These are phyloP conservation scores for Fusarium tricinctum DNA, from an alignment of 2,329 filamentous ascomycete species.

Conservation along the genomic window DNA sequence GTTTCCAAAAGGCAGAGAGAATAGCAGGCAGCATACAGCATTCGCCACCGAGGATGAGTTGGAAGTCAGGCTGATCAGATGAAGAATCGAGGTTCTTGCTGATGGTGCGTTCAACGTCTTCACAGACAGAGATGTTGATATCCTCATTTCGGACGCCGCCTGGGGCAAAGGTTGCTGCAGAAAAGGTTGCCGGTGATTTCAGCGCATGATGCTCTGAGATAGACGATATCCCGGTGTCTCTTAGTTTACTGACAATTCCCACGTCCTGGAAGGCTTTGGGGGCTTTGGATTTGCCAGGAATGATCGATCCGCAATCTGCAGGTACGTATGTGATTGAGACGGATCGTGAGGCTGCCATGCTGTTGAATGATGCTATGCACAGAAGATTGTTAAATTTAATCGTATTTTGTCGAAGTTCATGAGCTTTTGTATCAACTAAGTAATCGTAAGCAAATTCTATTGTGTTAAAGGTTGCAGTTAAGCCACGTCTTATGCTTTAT, in stretches of 20 bases:
- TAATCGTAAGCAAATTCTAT: background rate
- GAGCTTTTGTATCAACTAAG: background rate
- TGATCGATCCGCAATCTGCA: slow-evolving; percentile 41
- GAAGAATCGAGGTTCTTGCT: background rate
- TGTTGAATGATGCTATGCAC: too few species aligned
- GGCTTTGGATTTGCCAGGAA: slow-evolving; percentile 46
- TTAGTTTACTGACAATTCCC: slow-evolving; percentile 9
- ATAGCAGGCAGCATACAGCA: slow-evolving; percentile 41
- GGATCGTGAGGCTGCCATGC: slow-evolving; percentile 23
- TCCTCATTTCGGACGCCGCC: slow-evolving; percentile 34
- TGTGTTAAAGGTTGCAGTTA: background rate
- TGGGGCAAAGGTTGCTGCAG: slow-evolving; percentile 6
- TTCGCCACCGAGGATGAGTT: slow-evolving; percentile 40
- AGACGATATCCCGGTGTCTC: background rate
- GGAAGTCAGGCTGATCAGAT: slow-evolving; percentile 7
- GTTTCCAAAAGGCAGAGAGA: slow-evolving; percentile 31
- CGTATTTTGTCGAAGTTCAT: background rate
- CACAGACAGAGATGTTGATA: slow-evolving; percentile 35
- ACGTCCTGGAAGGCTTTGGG: slow-evolving; percentile 39
- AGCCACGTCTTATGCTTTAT: background rate
- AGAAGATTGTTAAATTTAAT: background rate
- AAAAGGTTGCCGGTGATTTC: slow-evolving; percentile 23
- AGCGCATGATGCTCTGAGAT: slow-evolving; percentile 28
- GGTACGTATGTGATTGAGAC: slow-evolving; percentile 40
- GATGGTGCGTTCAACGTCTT: slow-evolving; percentile 16